Conservation (phyloP, 495 filamentous ascomycete species). For the Wilcoxina mikolae region DNA sequence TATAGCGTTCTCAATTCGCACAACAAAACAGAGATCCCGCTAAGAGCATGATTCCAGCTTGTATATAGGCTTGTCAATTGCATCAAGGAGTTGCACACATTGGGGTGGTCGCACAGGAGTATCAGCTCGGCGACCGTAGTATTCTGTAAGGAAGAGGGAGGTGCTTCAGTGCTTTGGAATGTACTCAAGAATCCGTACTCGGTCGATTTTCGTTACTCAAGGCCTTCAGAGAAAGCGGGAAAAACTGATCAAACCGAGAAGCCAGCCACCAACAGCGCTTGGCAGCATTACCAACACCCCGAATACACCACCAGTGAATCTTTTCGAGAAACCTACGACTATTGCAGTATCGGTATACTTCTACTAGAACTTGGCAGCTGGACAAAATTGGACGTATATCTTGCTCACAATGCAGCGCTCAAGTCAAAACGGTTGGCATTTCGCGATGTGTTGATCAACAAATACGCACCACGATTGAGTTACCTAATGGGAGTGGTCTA, state of each 20-base stretch:
- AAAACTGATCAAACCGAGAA: background rate
- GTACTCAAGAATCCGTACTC: background rate
- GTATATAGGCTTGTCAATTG: background rate
- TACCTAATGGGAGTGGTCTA: background rate
- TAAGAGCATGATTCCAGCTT: background rate
- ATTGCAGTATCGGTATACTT: background rate
- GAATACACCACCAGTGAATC: background rate
- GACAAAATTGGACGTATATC: background rate
- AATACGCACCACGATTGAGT: background rate
- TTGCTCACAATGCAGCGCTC: background rate
- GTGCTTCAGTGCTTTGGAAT: background rate
- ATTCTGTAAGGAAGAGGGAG: background rate
- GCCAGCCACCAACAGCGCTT: background rate
- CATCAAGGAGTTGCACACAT: background rate
- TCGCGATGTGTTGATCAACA: background rate
- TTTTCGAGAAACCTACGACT: background rate
- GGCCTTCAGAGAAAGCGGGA: background rate
- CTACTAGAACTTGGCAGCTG: background rate
- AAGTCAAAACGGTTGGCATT: background rate
- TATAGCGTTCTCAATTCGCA: background rate
- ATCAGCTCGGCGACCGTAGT: background rate
- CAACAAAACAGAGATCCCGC: background rate
- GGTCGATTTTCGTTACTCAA: background rate
- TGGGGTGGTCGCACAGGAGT: background rate
- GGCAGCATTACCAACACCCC: background rate